Base-by-base conservation (phyloP, 2,329 filamentous ascomycete genomes). In the Pezicula radicicola region DNA sequence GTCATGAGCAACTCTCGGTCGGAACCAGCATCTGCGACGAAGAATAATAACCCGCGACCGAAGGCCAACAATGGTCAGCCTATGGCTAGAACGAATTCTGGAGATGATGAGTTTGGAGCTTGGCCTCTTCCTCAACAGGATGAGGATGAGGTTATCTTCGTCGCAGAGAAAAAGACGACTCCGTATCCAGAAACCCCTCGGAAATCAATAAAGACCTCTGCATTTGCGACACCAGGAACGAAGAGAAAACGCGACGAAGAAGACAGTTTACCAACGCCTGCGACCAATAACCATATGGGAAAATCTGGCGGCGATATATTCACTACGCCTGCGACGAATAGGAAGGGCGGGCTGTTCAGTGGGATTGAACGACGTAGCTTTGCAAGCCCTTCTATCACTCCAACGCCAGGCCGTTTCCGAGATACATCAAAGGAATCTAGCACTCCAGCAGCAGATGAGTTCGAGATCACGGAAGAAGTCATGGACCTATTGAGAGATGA, bases 401-500 rank as follows among this genome's bases (percentile, higher is more conserved):
- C 63, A 10, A 64, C 63, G 8, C 60, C 61, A 9, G 52, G 45
- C 43, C 51, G 59, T 25, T 63, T 59, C 33, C 52, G 54, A 36
- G 53, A 64, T 46, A 42, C 48, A 37, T 48, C 46, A 9, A 48
- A 30, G 16, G 41, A 49, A 18, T 18, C 12, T 3, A 35, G 2
- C 7, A n/a, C 41, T 33, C 25, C 41, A 33, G 35, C 12, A 7
- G 25, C 27, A 6, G 13, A 39, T 19, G 64, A 66, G 53, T 63
- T 68, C 46, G 68, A 74, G 36, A 63, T 79, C 47, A 73, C 72
- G 1, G 63, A 69, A 4, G 72, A 81, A 46, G 70, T 85, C 39
- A 72, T 84, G 67, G 58, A 61, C 1, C 61, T 85, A 5, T 72
- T 87, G 1, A 66, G 67, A 13, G 68, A 66, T 40, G 70, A 76